Evolutionary conservation across 1,284 basidiomycete species (phyloP).

Genomic region (Ceratorhiza oryzae-sativae): DNA sequence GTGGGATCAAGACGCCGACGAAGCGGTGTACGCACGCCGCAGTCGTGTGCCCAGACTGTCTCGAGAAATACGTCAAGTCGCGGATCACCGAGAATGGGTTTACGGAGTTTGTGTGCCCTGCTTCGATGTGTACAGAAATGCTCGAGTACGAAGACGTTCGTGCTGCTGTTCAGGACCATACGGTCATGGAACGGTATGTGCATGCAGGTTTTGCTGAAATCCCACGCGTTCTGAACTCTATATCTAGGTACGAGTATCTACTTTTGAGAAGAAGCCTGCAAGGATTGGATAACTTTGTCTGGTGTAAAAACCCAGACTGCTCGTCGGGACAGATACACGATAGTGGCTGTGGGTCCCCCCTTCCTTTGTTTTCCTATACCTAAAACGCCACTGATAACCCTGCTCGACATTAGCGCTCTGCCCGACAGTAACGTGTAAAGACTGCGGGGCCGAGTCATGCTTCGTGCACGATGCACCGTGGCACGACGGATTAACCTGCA

Average conservation of each 20-base stretch:
- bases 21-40: conserved; percentile 9
- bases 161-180: conserved; percentile 16
- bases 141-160: conserved; percentile 7
- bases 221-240: neutral
- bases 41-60: conserved; percentile 17
- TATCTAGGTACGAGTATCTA: conserved; percentile 7
- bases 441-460: conserved; percentile 2
- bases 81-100: conserved; percentile 5
- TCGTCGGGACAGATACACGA: conserved; percentile 25
- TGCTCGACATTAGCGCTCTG: neutral
- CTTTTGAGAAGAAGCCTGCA: conserved; percentile 11
- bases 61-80: neutral
- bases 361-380: neutral
- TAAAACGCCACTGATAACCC: neutral
- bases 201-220: neutral
- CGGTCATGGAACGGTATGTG: neutral
- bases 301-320: conserved; percentile 27
- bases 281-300: conserved; percentile 14
- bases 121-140: neutral
- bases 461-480: conserved; percentile 13
- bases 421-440: conserved; percentile 16
- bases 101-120: conserved; percentile 13
- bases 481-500: conserved; percentile 9
- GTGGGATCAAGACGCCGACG: neutral
- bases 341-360: neutral